A percentile compares a stretch with the other conserved stretches of the same genome.
These are phyloP conservation scores for Naumovozyma dairenensis DNA, from an alignment of 805 yeast species.

Conservation along the genomic window DNA sequence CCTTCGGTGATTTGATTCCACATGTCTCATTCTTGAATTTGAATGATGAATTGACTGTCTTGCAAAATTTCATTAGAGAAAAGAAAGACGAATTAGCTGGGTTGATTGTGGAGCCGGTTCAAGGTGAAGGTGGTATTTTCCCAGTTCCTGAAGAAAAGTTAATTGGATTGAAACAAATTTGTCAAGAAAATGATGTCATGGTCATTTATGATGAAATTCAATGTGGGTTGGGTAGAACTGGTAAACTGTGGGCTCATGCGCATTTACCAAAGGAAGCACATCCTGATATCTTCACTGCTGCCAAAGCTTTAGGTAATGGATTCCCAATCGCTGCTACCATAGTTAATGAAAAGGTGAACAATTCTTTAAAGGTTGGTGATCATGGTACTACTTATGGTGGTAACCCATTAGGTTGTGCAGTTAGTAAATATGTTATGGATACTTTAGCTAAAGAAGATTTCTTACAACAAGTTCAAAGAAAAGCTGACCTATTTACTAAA, in stretches of 20 bases:
- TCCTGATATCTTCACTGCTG: constrained; percentile 90
- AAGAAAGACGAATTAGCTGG: constrained; percentile 51
- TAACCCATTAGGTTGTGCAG: constrained; percentile 81
- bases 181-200: constrained; percentile 59
- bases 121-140: constrained; percentile 95
- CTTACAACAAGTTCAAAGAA: constrained; percentile 46
- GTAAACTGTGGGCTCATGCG: constrained; percentile 87
- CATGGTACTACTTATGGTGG: constrained; percentile 99
- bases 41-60: constrained; percentile 27
- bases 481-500: constrained; percentile 46
- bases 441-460: constrained; percentile 54
- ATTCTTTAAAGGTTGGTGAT: constrained; percentile 73
- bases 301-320: constrained; percentile 95
- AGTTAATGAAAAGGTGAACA: constrained; percentile 71
- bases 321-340: constrained; percentile 93
- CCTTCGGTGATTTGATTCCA: constrained; percentile 87
- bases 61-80: constrained; percentile 14
- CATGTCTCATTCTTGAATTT: constrained; percentile 46
- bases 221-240: constrained; percentile 91
- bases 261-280: constrained; percentile 68
- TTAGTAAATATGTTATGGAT: constrained; percentile 68
- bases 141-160: constrained; percentile 58
- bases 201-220: constrained; percentile 93
- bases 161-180: constrained; percentile 51
- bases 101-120: constrained; percentile 92